These are phyloP conservation scores for Hordeum pubiflorum DNA, from an alignment of 202 grass and related monocot genomes.

Conservation along the genomic window DNA sequence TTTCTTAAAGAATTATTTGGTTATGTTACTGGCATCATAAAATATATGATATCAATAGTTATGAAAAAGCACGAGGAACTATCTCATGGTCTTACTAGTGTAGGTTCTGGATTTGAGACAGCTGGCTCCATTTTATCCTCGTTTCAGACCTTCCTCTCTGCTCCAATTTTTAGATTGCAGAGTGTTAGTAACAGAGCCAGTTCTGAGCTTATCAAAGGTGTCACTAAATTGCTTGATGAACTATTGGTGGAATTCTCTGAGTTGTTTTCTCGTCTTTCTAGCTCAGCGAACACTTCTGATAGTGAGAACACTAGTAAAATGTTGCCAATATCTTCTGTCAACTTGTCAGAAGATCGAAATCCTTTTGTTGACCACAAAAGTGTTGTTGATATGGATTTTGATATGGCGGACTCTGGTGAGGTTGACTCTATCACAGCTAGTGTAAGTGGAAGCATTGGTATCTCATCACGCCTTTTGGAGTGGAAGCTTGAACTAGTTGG, in stretches of 20 bases:
- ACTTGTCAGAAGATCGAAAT: conserved; percentile 40
- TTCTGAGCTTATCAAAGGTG: conserved; percentile 31
- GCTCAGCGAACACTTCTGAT: conserved; percentile 38
- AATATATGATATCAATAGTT: conserved; percentile 52
- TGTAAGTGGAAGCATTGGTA: conserved; percentile 42
- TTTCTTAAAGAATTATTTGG: conserved; percentile 41
- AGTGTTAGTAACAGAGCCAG: conserved; percentile 32
- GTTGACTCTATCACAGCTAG: conserved; percentile 38
- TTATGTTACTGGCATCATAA: conserved; percentile 47
- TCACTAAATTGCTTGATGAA: conserved; percentile 53
- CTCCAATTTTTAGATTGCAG: conserved; percentile 55
- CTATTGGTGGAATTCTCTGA: conserved; percentile 63
- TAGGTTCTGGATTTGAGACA: conserved; percentile 50
- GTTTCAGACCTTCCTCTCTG: conserved; percentile 51
- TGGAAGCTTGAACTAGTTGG: conserved; percentile 62
- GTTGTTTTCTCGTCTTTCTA: conserved; percentile 51
- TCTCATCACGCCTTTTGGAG: conserved; percentile 39
- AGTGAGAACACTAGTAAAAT: conserved; percentile 33
- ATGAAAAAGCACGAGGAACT: conserved; percentile 57
- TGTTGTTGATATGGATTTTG: conserved; percentile 81
- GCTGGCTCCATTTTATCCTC: conserved; percentile 43
- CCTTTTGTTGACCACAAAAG: conserved; percentile 32
- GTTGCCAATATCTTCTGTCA: conserved; percentile 37
- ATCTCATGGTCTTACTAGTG: conserved; percentile 40
- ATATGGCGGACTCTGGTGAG: conserved; percentile 57